Base-by-base conservation (phyloP, 2,329 filamentous ascomycete genomes). In the Exserohilum turcica region DNA sequence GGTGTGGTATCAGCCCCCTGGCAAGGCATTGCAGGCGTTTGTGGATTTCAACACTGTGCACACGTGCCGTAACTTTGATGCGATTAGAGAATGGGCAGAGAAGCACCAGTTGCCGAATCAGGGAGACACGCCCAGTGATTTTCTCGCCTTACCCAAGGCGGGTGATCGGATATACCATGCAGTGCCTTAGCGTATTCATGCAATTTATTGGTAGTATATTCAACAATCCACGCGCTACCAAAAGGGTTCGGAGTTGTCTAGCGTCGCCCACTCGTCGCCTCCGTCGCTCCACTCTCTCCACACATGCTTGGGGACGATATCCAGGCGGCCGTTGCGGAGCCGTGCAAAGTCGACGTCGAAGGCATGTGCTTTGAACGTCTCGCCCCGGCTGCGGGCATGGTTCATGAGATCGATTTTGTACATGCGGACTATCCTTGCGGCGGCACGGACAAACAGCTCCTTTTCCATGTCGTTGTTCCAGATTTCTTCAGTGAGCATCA, bases 1-100 rank as follows among this genome's bases (percentile, higher is more conserved):
- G 60, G 79, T 87, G 1, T 87, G 85, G 84, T 79, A 79, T 9
- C 74, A 83, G 42, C 70, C 72, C 24, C 78, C 83, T 1, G 61
- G 75, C 1, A 68, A 76, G 7, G 77, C 79, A 0, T 77, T 83
- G 0, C 71, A 74, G 37, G 78, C 84, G 0, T 86, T 84, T 56
- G 82, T 84, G 1, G 84, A 87, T 65, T 87, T 86, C 70, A 84
- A 85, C 58, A 86, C 84, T 0, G 74, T 76, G 40, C 85, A 87
- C 61, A 77, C 74, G 39, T 87, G 85, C 66, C 79, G 82, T 29
- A 83, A 85, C 61, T 85, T 83, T 44, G 81, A 85, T 0, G 78
- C 73, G 0, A 71, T 86, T 2, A 70, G 79, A 10, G 57, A 73
- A 7, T 87, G 83, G 82, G 84, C 84, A 1, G 77, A 83, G 52